Base-by-base conservation (phyloP, 805 yeast species). In the Kodamaea lidongshanica region DNA sequence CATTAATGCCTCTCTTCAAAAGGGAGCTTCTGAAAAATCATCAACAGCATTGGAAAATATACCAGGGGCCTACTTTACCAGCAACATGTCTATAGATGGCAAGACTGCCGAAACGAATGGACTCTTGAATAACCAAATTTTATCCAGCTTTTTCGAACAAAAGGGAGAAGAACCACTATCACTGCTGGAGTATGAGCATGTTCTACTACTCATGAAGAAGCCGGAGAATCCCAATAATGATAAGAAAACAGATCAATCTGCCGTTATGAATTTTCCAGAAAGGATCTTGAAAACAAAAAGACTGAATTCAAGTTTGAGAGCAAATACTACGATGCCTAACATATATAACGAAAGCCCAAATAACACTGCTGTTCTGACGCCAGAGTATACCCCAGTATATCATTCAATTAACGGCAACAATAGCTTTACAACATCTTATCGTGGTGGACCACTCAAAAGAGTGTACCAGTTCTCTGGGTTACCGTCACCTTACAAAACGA, bases 131-230 rank as follows among this genome's bases (percentile, higher is more conserved):
- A 74, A 32, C 12, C 27, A 71, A 17, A 67, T 72, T 18, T 56
- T 84, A 27, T 79, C 86, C 8, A 72, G 67, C 16, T 84, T 85
- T 48, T 84, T 84, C 52, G 65, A 65, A n/a, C 61, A 58, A 25
- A 84, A 82, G 50, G 94, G 94, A n/a, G 72, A 76, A 33, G 57
- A 56, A n/a, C 86, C 89, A 4, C 61, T 85, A 38, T 65, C 77
- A 9, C 85, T 78, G 14, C 64, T 83, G 24, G 95, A 85, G 50
- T 70, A 77, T 45, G 89, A 80, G 53, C 94, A 94, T n/a, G 89
- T 84, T 1, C 50, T 78, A 38, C 72, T 31, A 30, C 28, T 31
- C 12, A 25, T 31, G 7, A 31, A 31, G 18, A 25, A 31, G 24
- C 23, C n/a, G n/a, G 13, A 8, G 12, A 6, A 11, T 13, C 23